Base-by-base conservation (phyloP, 176 grass and related monocot genomes). In the Alloteropsis semialata region DNA sequence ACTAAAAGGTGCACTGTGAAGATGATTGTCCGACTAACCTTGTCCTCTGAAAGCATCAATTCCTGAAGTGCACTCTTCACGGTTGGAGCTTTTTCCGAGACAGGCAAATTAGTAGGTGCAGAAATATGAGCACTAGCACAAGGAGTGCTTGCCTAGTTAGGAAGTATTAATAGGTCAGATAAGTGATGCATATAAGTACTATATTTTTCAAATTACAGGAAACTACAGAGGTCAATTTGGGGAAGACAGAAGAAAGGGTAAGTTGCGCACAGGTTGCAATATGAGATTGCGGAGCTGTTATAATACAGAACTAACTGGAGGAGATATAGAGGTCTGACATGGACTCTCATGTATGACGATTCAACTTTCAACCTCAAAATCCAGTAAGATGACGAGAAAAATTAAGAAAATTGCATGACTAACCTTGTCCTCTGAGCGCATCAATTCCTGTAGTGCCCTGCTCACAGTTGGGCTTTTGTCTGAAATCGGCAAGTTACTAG, bases 341-440 rank as follows among this genome's bases (percentile, higher is more conserved):
- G 45, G 45, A 75, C 30, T 65, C 43, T 38, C 72, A 65, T 22
- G 11, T 51, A 21, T 39, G 43, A 72, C 41, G 42, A 45, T n/a
- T n/a, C n/a, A n/a, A n/a, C n/a, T n/a, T 76, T 72, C 65, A 51
- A 72, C 43, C 44, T 60, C 42, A 55, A n/a, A 63, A 50, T 85
- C 45, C 74, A 61, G 10, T 49, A 60, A 71, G 65, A 78, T 59
- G 27, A 21, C 60, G 24, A 60, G 57, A 48, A 68, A 45, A 45
- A 25, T 62, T 43, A 86, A 79, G 13, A 70, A 81, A 79, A 72
- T 38, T 22, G 7, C 45, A 65, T 65, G 56, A 65, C 45, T 65
- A 53, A 86, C 84, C 84, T 80, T 53, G 67, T 80, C 76, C 67
- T 72, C 84, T 65, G 25, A 64, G 37, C 63, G 44, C 84, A 80